Base-by-base conservation (phyloP, 139 green algal species). In the Coelastrella sp. region DNA sequence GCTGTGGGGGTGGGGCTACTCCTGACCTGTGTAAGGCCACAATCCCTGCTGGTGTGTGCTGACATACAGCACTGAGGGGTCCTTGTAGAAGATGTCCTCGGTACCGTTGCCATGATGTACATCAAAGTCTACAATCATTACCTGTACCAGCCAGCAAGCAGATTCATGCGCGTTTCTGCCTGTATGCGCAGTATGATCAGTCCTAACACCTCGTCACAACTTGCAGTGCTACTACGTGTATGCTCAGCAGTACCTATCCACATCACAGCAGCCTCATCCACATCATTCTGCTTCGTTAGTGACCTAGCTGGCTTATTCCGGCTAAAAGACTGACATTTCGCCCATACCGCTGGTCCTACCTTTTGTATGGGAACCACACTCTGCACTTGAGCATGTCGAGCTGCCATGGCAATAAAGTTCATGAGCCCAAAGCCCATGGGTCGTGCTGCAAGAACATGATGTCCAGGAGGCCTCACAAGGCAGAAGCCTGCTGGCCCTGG, bases 381-480 rank as follows among this genome's bases (percentile, higher is more conserved):
- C 34, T 81, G 48, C 51, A 87, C 80, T 21, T 59, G 48, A 0
- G 91, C 92, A 40, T 98, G 87, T 13, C 87, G 81, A 0, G 90
- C 94, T n/a, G 96, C 94, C 5, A 98, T 86, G 1, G 93, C 89
- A 4, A 95, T 87, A 4, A 90, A 96, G 79, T 93, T 95, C 37
- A 98, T 90, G 5, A 98, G 89, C 72, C 96, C 98, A 85, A 98
- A 98, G 7, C 96, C 96, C 96, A 98, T 98, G 21, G 91, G 90
- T 21, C 89, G 72, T 2, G 81, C 45, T 0, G 90, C 87, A 41
- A 95, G 59, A 2, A 93, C 95, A 80, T 98, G 96, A 85, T 98
- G 96, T 0, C 96, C 96, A 7, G 96, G 96, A 0, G 96, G 96
- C 34, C 96, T 86, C 59, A 95, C 93, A 57, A 98, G 69, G 8